Conservation (phyloP, 1,284 basidiomycete species). For the Heterobasidion occidentale region DNA sequence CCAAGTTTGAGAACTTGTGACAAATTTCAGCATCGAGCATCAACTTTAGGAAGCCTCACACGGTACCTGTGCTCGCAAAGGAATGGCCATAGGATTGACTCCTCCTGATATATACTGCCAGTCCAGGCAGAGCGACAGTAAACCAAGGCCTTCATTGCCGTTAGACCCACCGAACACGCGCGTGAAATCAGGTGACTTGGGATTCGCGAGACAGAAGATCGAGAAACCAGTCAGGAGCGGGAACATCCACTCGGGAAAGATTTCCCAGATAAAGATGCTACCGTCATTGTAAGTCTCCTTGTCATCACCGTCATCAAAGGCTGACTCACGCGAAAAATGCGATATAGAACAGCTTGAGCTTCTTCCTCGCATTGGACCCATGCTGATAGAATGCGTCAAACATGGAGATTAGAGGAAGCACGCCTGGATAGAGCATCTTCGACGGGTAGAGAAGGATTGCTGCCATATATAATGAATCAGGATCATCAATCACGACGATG, state of each 20-base stretch:
- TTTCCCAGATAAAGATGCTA: slow-evolving; percentile 26
- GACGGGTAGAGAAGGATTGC: slow-evolving; percentile 19
- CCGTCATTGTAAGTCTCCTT: neutral
- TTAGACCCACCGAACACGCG: slow-evolving; percentile 53
- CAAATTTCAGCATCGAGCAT: too few relatives aligned
- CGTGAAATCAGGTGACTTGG: slow-evolving; percentile 36
- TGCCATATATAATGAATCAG: neutral
- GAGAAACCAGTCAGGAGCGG: slow-evolving; percentile 39
- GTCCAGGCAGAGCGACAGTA: slow-evolving; percentile 46
- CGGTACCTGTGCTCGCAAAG: slow-evolving; percentile 5
- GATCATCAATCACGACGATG: neutral
- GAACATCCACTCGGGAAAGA: slow-evolving; percentile 43
- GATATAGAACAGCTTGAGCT: slow-evolving; percentile 40
- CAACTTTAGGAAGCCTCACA: too few relatives aligned
- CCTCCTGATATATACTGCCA: slow-evolving; percentile 28
- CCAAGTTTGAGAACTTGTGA: slow-evolving; percentile 5
- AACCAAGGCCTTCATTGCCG: slow-evolving; percentile 49
- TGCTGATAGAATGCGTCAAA: slow-evolving; percentile 22
- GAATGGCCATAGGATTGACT: slow-evolving; percentile 8
- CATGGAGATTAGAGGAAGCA: slow-evolving; percentile 24
- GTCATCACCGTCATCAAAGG: neutral
- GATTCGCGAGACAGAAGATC: slow-evolving; percentile 54
- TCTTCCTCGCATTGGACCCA: slow-evolving; percentile 22
- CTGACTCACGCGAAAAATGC: slow-evolving; percentile 31
- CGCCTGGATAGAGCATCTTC: slow-evolving; percentile 17